Base-by-base conservation (phyloP, 1,284 basidiomycete species). In the Athelia sp. region DNA sequence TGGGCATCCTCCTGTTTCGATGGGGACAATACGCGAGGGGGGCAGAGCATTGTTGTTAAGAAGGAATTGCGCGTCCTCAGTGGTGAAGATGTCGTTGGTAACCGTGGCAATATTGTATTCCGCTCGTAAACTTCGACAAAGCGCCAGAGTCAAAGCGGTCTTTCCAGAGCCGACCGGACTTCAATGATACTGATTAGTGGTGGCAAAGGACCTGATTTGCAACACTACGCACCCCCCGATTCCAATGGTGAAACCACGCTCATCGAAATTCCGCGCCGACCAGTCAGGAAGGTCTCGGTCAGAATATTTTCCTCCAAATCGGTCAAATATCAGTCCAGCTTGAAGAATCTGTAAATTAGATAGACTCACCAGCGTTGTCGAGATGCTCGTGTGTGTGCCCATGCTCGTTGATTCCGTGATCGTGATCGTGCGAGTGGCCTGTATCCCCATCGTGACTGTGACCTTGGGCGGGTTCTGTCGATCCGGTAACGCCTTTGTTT, bases 121-220 rank as follows among this genome's bases (percentile, higher is more conserved):
- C 38, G 84, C 81, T 49, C 96, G 79, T 46, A 99, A 74, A 47
- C 76, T 79, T 60, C 85, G 80, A 69, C 97, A 99, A n/a, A 99
- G 78, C 0, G 91, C 92, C 38, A 99, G 81, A 0, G 95, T 89
- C 51, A 99, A 71, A 0, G 96, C 96, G 0, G 96, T 99, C 75
- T 99, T 98, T 13, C 97, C 97, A 1, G 94, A 97, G 11, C 97
- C 97, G 18, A 99, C 96, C 1, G 96, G 93, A 1, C 91, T 94
- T 54, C 34, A 50, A 43, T 36, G 43, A 50, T 47, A 31, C 15
- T 48, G 49, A 38, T 51, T 29, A 13, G 46, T 40, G 9, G 47
- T 48, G 46, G 47, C 31, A 43, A 40, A n/a, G 31, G 46, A 47
- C 32, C 45, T 24, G 32, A 21, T 29, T 22, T 24, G 29, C 19